phyloP scores from a whole-genome alignment of 192 early-diverging fungal genomes.

The Dimargaris cristalligena region DNA sequence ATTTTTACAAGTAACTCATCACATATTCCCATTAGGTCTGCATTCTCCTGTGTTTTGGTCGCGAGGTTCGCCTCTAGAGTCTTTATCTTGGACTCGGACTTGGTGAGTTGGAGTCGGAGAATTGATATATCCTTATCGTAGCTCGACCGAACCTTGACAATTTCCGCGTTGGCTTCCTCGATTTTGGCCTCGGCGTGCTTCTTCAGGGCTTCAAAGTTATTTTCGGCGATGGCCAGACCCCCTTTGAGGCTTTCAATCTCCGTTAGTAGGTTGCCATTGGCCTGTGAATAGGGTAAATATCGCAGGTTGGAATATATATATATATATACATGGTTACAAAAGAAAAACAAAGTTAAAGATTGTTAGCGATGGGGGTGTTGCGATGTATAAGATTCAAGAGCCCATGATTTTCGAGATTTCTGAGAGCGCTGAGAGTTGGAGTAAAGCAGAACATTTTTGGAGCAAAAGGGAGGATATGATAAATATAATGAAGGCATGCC shows the following conservation, averaged over 20 bases:
- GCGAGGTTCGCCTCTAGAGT: constrained; percentile 1
- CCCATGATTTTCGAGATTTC: too few species aligned
- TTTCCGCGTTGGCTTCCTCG: constrained; percentile 1
- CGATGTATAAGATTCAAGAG: too few species aligned
- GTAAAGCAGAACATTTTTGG: too few species aligned
- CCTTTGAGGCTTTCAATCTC: not conserved
- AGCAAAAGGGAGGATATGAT: too few species aligned
- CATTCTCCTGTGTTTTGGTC: constrained; percentile 4
- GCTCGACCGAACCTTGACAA: not conserved
- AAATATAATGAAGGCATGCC: too few species aligned
- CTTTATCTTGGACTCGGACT: constrained; percentile 4
- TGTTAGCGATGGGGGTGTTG: too few species aligned
- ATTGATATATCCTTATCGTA: constrained; percentile 1
- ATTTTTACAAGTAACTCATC: not conserved
- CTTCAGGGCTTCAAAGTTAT: constrained; percentile 1
- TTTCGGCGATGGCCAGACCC: not conserved
- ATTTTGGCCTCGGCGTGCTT: constrained; percentile 2
- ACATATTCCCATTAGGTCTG: not conserved
- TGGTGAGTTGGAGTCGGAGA: not conserved
- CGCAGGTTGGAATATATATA: too few species aligned
- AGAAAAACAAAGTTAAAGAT: too few species aligned
- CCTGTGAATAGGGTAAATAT: too few species aligned
- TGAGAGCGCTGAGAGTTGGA: too few species aligned
- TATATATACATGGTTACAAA: too few species aligned
- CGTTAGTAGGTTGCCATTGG: too few species aligned